Evolutionary conservation across 306 rosid genomes (phyloP).

Genomic region (Trifolium repens): DNA sequence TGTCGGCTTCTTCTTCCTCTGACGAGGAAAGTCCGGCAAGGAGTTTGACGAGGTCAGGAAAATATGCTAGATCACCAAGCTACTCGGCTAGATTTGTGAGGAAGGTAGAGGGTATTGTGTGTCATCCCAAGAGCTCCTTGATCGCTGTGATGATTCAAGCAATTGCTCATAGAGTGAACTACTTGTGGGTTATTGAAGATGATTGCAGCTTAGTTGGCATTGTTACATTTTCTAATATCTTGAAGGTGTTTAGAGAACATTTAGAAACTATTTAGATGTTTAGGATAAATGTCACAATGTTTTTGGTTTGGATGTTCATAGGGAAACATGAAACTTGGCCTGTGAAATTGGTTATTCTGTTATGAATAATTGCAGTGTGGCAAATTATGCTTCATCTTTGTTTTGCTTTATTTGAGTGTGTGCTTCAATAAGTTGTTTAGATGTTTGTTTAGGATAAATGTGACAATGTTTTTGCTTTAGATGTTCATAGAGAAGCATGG

Average conservation of each 20-base stretch:
- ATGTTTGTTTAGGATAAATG: too few species aligned
- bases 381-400: conserved; percentile 28
- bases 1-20: conserved; percentile 57
- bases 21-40: conserved; percentile 75
- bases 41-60: conserved; percentile 51
- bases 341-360: conserved; percentile 23
- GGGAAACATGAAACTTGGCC: conserved; percentile 30
- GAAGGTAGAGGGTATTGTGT: conserved; percentile 84
- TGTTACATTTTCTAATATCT: conserved; percentile 76
- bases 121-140: conserved; percentile 89
- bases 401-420: conserved; percentile 25
- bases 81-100: conserved; percentile 86
- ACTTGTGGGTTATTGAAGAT: conserved; percentile 92
- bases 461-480: conserved; percentile 5
- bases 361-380: conserved; percentile 26
- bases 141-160: conserved; percentile 98
- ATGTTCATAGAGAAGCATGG: too few species aligned
- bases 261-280: conserved; percentile 44
- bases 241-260: conserved; percentile 83
- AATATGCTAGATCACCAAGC: conserved; percentile 64
- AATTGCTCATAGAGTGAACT: conserved; percentile 90
- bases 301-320: conserved; percentile 36
- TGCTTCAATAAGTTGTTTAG: not conserved
- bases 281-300: not conserved
- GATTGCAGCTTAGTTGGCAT: conserved; percentile 88